A percentile compares a stretch with the other conserved stretches of the same genome.
phyloP scores from a whole-genome alignment of 2,329 filamentous ascomycete species.

The Ascosphaera aggregata region DNA sequence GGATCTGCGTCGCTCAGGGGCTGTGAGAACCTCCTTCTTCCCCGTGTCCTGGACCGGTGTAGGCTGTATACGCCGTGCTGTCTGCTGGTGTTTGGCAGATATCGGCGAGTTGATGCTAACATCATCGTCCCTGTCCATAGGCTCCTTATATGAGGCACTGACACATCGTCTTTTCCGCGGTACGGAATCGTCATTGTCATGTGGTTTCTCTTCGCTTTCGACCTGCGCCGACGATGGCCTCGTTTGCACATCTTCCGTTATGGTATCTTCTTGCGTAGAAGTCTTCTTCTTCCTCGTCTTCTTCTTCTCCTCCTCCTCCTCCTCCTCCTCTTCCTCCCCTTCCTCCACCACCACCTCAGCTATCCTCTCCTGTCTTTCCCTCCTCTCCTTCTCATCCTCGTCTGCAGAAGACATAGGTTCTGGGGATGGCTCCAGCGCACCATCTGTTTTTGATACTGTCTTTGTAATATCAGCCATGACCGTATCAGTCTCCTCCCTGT shows the following conservation, averaged over 20 bases:
- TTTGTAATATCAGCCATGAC: too few species aligned
- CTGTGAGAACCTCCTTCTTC: too few species aligned
- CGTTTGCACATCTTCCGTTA: background rate
- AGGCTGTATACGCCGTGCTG: background rate
- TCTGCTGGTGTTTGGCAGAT: background rate
- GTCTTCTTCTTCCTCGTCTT: background rate
- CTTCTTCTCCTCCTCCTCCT: background rate
- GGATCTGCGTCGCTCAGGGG: too few species aligned
- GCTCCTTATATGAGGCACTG: background rate
- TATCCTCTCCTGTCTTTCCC: background rate
- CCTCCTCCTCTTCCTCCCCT: background rate
- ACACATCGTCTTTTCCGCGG: background rate
- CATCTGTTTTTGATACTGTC: too few species aligned
- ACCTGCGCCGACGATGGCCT: too few species aligned
- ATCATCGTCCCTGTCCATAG: background rate
- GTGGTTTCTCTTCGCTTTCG: background rate
- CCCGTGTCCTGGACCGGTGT: too few species aligned
- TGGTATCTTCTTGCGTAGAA: background rate
- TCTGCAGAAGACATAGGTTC: background rate
- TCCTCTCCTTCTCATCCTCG: background rate
- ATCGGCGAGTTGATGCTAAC: background rate
- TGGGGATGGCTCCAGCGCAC: background rate
- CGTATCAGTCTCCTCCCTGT: too few species aligned
- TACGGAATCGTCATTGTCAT: too few species aligned
- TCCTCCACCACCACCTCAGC: too few species aligned